phyloP scores from a whole-genome alignment of 2,329 filamentous ascomycete genomes.

The Dothistroma septosporum region DNA sequence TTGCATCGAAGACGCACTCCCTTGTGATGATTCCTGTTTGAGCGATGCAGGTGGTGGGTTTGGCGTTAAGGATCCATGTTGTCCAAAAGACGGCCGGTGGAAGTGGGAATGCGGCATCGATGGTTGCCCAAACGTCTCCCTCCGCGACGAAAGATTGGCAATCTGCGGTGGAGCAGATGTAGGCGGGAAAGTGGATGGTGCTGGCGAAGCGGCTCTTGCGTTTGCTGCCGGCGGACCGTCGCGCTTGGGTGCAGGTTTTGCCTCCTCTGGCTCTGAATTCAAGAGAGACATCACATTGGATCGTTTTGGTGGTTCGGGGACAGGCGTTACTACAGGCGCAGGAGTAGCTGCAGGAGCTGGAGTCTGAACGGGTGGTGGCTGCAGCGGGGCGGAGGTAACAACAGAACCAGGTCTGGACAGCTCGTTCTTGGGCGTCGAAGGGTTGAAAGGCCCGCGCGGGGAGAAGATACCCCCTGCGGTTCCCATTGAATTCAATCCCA shows the following conservation, averaged over 20 bases:
- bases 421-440: conserved; percentile 33
- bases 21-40: conserved; percentile 28
- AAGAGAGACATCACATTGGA: conserved; percentile 36
- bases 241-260: conserved; percentile 27
- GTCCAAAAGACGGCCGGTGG: conserved; percentile 23
- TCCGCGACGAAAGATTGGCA: conserved; percentile 18
- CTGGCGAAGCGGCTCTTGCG: conserved; percentile 26
- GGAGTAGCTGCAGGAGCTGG: conserved; percentile 18
- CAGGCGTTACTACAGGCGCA: conserved; percentile 23
- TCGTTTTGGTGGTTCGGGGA: conserved; percentile 35
- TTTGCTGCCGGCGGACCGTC: conserved; percentile 27
- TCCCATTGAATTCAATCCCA: not conserved
- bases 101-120: conserved; percentile 26
- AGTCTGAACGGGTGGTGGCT: conserved; percentile 10
- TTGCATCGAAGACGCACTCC: conserved; percentile 14
- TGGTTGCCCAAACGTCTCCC: conserved; percentile 30
- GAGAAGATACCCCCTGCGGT: not conserved
- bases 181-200: conserved; percentile 17
- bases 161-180: conserved; percentile 18
- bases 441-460: conserved; percentile 22
- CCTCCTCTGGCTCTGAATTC: conserved; percentile 33
- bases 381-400: conserved; percentile 17
- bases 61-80: conserved; percentile 19
- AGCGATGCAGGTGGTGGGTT: conserved; percentile 18
- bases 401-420: conserved; percentile 30